These are phyloP conservation scores for Periconia macrospinosa DNA, from an alignment of 2,329 filamentous ascomycete species.

Conservation along the genomic window DNA sequence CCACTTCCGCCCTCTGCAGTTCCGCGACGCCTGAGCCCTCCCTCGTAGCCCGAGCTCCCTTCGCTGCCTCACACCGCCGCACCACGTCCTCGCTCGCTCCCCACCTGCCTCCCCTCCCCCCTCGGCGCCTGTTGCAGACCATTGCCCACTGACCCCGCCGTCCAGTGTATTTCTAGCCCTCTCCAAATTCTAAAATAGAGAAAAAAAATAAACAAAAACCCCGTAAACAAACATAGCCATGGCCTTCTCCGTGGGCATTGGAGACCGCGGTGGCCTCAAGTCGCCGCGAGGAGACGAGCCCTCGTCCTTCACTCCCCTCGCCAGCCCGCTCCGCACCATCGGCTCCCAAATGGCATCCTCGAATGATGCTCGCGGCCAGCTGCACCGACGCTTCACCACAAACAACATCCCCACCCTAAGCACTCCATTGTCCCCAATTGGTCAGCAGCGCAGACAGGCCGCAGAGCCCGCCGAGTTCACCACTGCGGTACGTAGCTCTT, in stretches of 20 bases:
- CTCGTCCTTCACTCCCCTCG: conserved; percentile 66
- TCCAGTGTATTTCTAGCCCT: conserved; percentile 43
- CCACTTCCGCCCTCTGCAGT: neutral
- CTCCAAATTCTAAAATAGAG: neutral
- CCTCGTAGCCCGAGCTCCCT: conserved; percentile 18
- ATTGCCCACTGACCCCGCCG: conserved; percentile 29
- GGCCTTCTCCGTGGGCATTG: conserved; percentile 66
- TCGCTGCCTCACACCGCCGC: conserved; percentile 34
- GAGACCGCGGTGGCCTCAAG: conserved; percentile 73
- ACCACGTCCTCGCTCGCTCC: conserved; percentile 26
- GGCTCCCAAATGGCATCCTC: conserved; percentile 56
- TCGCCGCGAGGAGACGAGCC: conserved; percentile 74
- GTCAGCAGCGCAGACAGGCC: conserved; percentile 57
- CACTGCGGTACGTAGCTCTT: conserved; percentile 53
- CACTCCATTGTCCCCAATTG: conserved; percentile 65
- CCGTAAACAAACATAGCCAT: conserved; percentile 44
- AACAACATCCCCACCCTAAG: conserved; percentile 79
- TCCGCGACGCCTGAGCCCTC: conserved; percentile 10
- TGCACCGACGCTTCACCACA: conserved; percentile 92
- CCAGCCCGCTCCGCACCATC: conserved; percentile 67
- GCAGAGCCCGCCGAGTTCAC: conserved; percentile 58
- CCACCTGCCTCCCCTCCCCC: conserved; percentile 18
- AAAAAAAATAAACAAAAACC: neutral
- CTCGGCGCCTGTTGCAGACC: conserved; percentile 10
- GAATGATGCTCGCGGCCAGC: conserved; percentile 72